Evolutionary conservation across 2,329 filamentous ascomycete genomes (phyloP), one percentile per base, ranked within the genome.

Genomic region (Ascocoryne sarcoides): DNA sequence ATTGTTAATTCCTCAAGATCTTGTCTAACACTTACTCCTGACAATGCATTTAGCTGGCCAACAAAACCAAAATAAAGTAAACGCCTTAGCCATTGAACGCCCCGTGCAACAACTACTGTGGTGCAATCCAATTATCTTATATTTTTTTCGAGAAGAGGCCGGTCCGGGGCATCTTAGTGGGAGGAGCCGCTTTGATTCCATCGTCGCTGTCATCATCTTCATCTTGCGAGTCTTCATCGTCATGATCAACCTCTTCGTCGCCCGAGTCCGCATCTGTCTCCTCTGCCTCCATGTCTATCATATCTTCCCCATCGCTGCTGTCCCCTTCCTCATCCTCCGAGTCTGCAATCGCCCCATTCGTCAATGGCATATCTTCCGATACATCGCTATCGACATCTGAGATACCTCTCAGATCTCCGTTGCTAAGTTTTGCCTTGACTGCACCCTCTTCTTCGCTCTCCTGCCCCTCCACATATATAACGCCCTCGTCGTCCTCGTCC

Each of bases 391-490:
- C 57, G 9, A 49, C 49, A 29, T 57, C 53, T 14, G 51, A 53
- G 10, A 51, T 39, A 29, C 48, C 48, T 18, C 50, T 47, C 12
- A 50, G 21, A 30, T 44, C 46, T 21, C 48, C 52, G 39, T 54
- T 53, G 41, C 43, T 14, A 51, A 32, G 30, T 28, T 45, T 34
- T 49, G 40, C 35, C 32, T 74, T 71, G 39, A 67, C 71, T 44
- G 69, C 69, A 23, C 75, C 73, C 44, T 80, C 77, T 5, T 68
- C 69, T 7, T 70, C 73, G 21, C 70, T 66, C 38, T 81, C 77
- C 26, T 76, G 70, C 40, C 79, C 88, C 60, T 95, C 89, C 2
- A 95, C 84, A 59, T 92, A 95, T 38, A 95, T 82, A 4, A 93
- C 72, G n/a, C 71, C 68, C 2, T 70, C 68, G 29, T 68, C 68